Conservation (phyloP, 768 basidiomycete species). For the Russula virescens region DNA sequence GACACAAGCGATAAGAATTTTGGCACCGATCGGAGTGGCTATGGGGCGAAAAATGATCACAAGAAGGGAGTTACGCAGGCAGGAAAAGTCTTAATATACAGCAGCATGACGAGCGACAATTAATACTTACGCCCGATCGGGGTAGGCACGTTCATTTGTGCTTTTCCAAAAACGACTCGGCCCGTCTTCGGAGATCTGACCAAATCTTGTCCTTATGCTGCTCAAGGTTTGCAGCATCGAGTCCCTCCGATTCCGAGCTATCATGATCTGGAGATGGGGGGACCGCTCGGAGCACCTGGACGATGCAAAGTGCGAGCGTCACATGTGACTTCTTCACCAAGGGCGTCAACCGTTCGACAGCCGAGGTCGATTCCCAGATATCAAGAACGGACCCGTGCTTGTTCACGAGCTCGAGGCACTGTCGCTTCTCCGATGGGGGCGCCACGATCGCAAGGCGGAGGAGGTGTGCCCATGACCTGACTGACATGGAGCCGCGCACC, state of each 20-base stretch:
- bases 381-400: background rate
- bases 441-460: constrained; percentile 15
- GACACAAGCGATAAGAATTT: no score
- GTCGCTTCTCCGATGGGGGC: background rate
- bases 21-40: background rate
- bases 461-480: constrained; percentile 7
- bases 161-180: constrained; percentile 1
- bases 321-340: constrained; percentile 14
- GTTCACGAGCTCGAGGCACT: constrained; percentile 18
- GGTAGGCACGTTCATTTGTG: background rate
- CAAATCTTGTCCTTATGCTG: background rate
- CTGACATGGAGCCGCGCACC: background rate
- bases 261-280: background rate
- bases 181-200: constrained; percentile 9
- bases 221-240: background rate
- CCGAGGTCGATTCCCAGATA: background rate
- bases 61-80: background rate
- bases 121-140: background rate
- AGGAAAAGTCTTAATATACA: no score
- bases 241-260: background rate
- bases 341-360: background rate
- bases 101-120: background rate
- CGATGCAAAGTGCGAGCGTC: constrained; percentile 4
- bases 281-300: background rate
- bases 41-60: background rate